Evolutionary conservation across 805 yeast genomes (phyloP), one percentile per base, ranked within the genome.

Genomic region (Wickerhamiella sergipiensis): DNA sequence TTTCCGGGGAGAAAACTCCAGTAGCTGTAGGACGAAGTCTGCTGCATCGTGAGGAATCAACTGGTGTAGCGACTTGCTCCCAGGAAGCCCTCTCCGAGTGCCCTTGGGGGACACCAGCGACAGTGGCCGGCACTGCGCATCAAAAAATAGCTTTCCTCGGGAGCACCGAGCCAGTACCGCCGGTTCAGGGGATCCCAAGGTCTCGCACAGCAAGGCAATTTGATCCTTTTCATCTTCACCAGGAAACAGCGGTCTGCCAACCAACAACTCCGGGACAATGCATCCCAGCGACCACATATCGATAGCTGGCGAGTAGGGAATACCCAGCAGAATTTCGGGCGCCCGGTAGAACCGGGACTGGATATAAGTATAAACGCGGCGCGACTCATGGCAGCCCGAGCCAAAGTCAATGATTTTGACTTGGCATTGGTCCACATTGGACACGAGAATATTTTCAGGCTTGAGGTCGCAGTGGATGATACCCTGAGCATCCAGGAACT

Each of bases 201-300:
- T 70, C 66, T 90, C 88, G 39, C 95, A 81, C 54, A 92, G 88
- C 63, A 90, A 95, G 57, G 90, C 81, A 55, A 92, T 72, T 67
- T 92, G 98, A 55, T 86, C 75, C 63, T 82, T 77, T 48, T 95
- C 95, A 54, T 85, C 83, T 59, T 81, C 85, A 45, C 98, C 97
- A 67, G 89, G 95, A 71, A 92, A 92, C n/a, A 92, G 79, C 0
- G 97, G 95, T 63, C 79, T 81, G 15, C 97, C 97, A 55, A 88
- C 75, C 51, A 83, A 74, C 85, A 92, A 81, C 68, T 92, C 98
- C 13, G 97, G 96, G 53, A 92, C 70, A 36, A 92, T 95, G 71
- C 98, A 90, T 1, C 97, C 99, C 53, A 90, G 72, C 17, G 97
- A 95, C 99, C 99, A 92, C 61, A 89, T 83, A 66, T 92, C 99